Base-by-base conservation (phyloP, 306 rosid species). In the Dicorynia guianensis region DNA sequence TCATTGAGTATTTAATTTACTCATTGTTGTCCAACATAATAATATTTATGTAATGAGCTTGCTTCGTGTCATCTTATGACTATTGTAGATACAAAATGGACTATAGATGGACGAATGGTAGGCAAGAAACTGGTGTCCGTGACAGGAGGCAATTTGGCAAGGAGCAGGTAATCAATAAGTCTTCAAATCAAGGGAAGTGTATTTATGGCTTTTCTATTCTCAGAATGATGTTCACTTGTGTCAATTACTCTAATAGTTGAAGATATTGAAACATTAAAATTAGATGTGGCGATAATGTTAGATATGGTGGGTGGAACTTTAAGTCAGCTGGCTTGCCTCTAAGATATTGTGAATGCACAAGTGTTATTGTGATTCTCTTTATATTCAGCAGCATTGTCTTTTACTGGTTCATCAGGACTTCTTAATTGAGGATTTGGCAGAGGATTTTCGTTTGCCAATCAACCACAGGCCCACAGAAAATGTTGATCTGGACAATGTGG, bases 401-500 rank as follows among this genome's bases (percentile, higher is more conserved):
- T 53, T 75, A 34, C 73, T 79, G 85, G 85, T 80, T 65, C 75
- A 87, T 77, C 72, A 83, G 75, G 90, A 85, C 33, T 82, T 90
- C 11, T 78, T 80, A 56, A 57, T 76, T 52, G 96, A 88, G 17
- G 95, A 91, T 80, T 76, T 83, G 53, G 52, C 93, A 0, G 92
- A 82, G 55, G 97, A 90, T 69, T 95, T 95, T 74, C 89, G 96
- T 35, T 78, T 92, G 92, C 97, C 99, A 11, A 95, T 86, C 70
- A 80, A 85, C 74, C 99, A 95, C 38, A 95, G 85, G 81, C 99
- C 97, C 34, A 95, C 97, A 2, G 99, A 95, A 81, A 95, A 95
- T 78, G 97, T 95, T 78, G 93, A 95, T 84, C 78, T 95, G 70
- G 99, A 95, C 18, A 80, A 95, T 56, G 97, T 92, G 76, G 99